Evolutionary conservation across 2,329 filamentous ascomycete genomes (phyloP).

Genomic region (Claviceps quebecensis): DNA sequence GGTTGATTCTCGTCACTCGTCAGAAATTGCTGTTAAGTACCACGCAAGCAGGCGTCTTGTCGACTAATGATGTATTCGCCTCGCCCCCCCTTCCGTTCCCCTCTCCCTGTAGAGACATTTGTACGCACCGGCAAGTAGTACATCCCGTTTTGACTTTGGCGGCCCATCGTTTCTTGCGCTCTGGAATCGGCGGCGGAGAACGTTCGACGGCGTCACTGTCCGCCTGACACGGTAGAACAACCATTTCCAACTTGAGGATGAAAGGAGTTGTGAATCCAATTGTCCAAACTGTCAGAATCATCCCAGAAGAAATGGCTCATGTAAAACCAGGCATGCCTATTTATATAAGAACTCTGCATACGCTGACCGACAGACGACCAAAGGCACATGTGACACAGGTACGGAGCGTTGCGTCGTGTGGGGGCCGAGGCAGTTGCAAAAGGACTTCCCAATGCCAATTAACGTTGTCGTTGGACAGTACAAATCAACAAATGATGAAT

Average conservation of each 20-base stretch:
- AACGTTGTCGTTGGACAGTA: too few relatives aligned
- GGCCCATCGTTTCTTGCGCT: constrained; percentile 3
- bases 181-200: background rate
- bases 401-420: too few relatives aligned
- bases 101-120: background rate
- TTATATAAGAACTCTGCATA: background rate
- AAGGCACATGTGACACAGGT: background rate
- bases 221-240: background rate
- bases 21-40: background rate
- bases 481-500: background rate
- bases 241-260: background rate
- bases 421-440: too few relatives aligned
- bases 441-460: too few relatives aligned
- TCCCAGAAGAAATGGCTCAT: background rate
- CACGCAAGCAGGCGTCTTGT: background rate
- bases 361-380: background rate
- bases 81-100: too few relatives aligned
- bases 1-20: background rate
- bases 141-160: constrained; percentile 6
- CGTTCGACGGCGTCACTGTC: too few relatives aligned
- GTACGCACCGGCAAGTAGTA: constrained; percentile 4
- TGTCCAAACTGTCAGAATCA: too few relatives aligned
- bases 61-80: background rate
- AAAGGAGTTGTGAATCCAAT: background rate
- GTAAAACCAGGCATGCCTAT: too few relatives aligned